Base-by-base conservation (phyloP, 2,329 filamentous ascomycete genomes). In the Verticillium alfalfae region DNA sequence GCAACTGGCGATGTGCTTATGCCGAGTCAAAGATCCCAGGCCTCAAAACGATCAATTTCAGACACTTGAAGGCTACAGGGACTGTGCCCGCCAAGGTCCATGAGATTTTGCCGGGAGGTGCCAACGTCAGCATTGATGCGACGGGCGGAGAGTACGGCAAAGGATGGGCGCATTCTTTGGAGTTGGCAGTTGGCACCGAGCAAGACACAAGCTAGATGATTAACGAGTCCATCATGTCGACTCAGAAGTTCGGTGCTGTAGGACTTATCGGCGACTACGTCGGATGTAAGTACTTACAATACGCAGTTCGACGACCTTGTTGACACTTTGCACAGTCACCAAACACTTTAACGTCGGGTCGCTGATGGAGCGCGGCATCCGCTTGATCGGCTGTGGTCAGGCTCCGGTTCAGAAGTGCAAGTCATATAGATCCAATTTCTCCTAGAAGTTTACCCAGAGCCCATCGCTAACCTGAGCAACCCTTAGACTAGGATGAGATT, bases 261-360 rank as follows among this genome's bases (percentile, higher is more conserved):
- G 91, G 92, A 22, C 81, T 96, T 62, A 96, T 92, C 0, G 92
- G 91, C 60, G 84, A 85, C 22, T 87, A 87, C 63, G 82, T 85
- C 34, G 84, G 84, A 62, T 87, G 84, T 64, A 91, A 88, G 26
- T 37, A 3, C 4, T 37, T 9, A 37, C 9, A 5, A 9, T 13
- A 37, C 9, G 36, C 5, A 37, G 9, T 13, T 37, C 13, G 9
- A 9, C 36, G 13, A 37, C 36, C 13, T 10, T 37, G 36, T 8
- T 37, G 13, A 37, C 13, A 37, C 9, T 5, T 31, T 31, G 26
- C 36, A 37, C 36, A 37, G 36, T 37, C 36, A 37, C 36, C 13
- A 93, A 92, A 75, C 89, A 92, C 73, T 91, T 94, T 80, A 92
- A 92, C 75, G 87, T 94, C 67, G 91, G 92, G 9, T 88, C 90